Percentiles rank a stretch among this genome's conserved stretches.
Evolutionary conservation across 352 stramenopile species (phyloP).

Genomic region (Pythium plurisporium): DNA sequence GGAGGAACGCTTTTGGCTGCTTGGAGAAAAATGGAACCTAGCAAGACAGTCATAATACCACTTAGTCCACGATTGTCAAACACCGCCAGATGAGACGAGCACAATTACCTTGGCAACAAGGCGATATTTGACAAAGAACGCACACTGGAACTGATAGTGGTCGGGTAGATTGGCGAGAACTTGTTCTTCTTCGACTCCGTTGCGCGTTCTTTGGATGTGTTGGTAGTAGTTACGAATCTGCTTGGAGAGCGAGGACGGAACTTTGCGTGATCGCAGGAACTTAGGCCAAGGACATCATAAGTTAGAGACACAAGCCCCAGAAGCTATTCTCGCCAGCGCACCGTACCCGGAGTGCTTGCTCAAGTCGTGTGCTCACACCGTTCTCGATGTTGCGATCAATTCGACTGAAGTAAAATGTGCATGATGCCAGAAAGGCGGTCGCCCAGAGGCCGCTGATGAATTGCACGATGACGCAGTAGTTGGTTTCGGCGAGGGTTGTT

Average conservation of each 20-base stretch:
- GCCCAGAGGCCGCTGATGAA: constrained; percentile 62
- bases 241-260: constrained; percentile 26
- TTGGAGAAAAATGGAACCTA: constrained; percentile 26
- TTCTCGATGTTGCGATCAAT: constrained; percentile 51
- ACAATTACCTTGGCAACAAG: constrained; percentile 14
- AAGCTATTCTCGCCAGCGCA: too few relatives aligned
- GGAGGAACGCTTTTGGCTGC: constrained; percentile 20
- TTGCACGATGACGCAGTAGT: constrained; percentile 63
- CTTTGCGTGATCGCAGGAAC: constrained; percentile 44
- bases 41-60: background rate
- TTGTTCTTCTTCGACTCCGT: constrained; percentile 24
- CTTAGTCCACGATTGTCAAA: background rate
- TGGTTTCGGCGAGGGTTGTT: constrained; percentile 45
- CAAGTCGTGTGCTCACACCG: constrained; percentile 52
- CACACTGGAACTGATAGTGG: constrained; percentile 23
- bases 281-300: constrained; percentile 10
- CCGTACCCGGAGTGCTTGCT: constrained; percentile 38
- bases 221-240: constrained; percentile 59
- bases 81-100: too few relatives aligned
- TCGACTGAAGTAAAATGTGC: constrained; percentile 67
- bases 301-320: background rate
- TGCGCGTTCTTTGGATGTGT: constrained; percentile 65
- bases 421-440: constrained; percentile 58
- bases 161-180: constrained; percentile 17
- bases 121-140: constrained; percentile 24